phyloP scores from a whole-genome alignment of 352 stramenopile genomes.

The Pythium diclinum region DNA sequence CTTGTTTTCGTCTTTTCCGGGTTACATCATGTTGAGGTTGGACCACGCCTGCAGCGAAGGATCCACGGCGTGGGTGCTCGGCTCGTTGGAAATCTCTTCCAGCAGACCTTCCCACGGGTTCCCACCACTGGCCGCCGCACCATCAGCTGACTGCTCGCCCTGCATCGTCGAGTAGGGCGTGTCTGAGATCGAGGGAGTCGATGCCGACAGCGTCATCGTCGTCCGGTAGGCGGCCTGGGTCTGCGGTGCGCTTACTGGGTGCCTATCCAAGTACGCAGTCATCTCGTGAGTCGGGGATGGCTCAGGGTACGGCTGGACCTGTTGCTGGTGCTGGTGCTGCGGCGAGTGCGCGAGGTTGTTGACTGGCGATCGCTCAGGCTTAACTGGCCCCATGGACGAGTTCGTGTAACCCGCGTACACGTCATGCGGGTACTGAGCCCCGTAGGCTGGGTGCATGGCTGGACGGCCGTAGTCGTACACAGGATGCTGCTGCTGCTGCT shows the following conservation, averaged over 20 bases:
- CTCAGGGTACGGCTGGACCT: slow-evolving; percentile 26
- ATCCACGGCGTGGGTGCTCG: slow-evolving; percentile 40
- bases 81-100: slow-evolving; percentile 61
- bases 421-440: slow-evolving; percentile 14
- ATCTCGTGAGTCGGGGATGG: slow-evolving; percentile 18
- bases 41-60: slow-evolving; percentile 63
- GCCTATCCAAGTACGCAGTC: slow-evolving; percentile 14
- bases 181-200: slow-evolving; percentile 7
- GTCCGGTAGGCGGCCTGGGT: slow-evolving; percentile 17
- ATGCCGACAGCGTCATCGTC: slow-evolving; percentile 11
- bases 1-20: not conserved
- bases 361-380: slow-evolving; percentile 8
- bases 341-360: slow-evolving; percentile 15
- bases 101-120: slow-evolving; percentile 72
- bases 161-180: slow-evolving; percentile 1
- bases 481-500: slow-evolving; percentile 1
- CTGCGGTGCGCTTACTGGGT: slow-evolving; percentile 5
- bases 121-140: not conserved
- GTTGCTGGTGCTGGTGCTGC: slow-evolving; percentile 15
- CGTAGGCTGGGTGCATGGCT: slow-evolving; percentile 7
- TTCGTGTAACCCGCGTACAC: slow-evolving; percentile 14
- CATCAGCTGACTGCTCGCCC: slow-evolving; percentile 5
- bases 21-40: slow-evolving; percentile 73
- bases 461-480: slow-evolving; percentile 19
- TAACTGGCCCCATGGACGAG: not conserved